Evolutionary conservation across 331 rosid genomes (phyloP).

Genomic region (Malus hybrid): DNA sequence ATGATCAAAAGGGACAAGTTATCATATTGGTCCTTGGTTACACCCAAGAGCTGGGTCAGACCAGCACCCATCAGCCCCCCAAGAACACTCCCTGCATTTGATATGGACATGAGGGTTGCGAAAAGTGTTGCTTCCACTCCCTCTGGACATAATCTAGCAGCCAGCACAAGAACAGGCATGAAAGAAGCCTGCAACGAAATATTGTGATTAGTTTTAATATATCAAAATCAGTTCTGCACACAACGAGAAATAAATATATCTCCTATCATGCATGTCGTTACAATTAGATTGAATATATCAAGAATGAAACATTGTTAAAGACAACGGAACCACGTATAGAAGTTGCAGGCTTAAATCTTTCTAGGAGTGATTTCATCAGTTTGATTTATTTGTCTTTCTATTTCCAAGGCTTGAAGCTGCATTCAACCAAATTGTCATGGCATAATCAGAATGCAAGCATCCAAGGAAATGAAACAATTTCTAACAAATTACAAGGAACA

Average conservation of each 20-base stretch:
- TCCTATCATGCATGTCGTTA: background rate
- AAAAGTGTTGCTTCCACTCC: slow-evolving; percentile 97
- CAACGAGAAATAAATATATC: no score
- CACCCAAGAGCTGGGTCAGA: slow-evolving; percentile 72
- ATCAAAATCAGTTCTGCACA: background rate
- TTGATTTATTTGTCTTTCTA: background rate
- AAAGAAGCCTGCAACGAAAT: slow-evolving; percentile 71
- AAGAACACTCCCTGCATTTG: slow-evolving; percentile 84
- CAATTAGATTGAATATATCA: background rate
- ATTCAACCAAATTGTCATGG: background rate
- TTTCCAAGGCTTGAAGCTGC: background rate
- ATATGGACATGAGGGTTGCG: slow-evolving; percentile 94
- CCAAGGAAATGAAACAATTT: slow-evolving; percentile 8
- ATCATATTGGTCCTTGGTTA: slow-evolving; percentile 78
- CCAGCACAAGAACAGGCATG: slow-evolving; percentile 96
- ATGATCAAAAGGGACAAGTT: slow-evolving; percentile 68
- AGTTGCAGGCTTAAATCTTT: background rate
- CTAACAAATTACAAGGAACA: slow-evolving; percentile 7
- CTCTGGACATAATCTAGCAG: slow-evolving; percentile 93
- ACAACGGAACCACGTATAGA: background rate
- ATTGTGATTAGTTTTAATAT: slow-evolving; percentile 13
- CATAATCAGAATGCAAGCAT: background rate
- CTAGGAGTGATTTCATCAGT: background rate
- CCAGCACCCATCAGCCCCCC: slow-evolving; percentile 96
- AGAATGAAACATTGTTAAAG: background rate